A percentile compares a stretch with the other conserved stretches of the same genome.
These are phyloP conservation scores for Paraconiothyrium sp. DNA, from an alignment of 2,329 filamentous ascomycete genomes.

Conservation along the genomic window DNA sequence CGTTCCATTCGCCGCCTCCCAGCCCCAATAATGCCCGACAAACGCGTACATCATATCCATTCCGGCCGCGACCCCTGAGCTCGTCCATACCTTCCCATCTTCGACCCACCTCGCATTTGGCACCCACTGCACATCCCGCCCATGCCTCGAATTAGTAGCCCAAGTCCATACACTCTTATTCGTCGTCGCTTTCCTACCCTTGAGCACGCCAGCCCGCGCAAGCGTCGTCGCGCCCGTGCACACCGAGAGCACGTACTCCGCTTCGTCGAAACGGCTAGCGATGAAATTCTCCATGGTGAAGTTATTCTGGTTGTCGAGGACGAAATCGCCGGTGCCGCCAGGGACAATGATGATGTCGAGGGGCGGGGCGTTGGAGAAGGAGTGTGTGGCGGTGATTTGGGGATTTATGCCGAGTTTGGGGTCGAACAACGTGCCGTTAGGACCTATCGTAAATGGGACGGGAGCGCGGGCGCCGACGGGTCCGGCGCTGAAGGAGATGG, in stretches of 20 bases:
- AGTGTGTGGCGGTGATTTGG: constrained; percentile 57
- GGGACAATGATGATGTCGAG: constrained; percentile 71
- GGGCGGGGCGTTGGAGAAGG: constrained; percentile 58
- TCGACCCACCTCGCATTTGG: constrained; percentile 68
- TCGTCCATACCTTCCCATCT: constrained; percentile 72
- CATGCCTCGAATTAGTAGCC: constrained; percentile 51
- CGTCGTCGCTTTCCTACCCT: constrained; percentile 68
- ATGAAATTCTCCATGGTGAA: constrained; percentile 57
- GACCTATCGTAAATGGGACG: not conserved
- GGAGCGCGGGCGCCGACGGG: constrained; percentile 13
- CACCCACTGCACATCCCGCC: constrained; percentile 66
- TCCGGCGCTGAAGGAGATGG: constrained; percentile 15
- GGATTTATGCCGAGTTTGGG: constrained; percentile 36
- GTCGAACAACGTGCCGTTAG: not conserved
- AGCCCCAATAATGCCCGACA: constrained; percentile 61
- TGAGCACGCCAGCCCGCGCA: constrained; percentile 66
- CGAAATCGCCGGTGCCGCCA: constrained; percentile 62
- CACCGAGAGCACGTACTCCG: constrained; percentile 65
- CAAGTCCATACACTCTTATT: constrained; percentile 66
- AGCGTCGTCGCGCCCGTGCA: constrained; percentile 69
- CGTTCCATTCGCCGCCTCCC: constrained; percentile 55
- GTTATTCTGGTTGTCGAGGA: constrained; percentile 22
- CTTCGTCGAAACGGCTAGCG: constrained; percentile 51
- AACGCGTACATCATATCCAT: constrained; percentile 68
- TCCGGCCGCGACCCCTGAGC: constrained; percentile 68